Evolutionary conservation across 371 early-diverging fungal genomes (phyloP).

Genomic region (Saksenaea vasiformis): DNA sequence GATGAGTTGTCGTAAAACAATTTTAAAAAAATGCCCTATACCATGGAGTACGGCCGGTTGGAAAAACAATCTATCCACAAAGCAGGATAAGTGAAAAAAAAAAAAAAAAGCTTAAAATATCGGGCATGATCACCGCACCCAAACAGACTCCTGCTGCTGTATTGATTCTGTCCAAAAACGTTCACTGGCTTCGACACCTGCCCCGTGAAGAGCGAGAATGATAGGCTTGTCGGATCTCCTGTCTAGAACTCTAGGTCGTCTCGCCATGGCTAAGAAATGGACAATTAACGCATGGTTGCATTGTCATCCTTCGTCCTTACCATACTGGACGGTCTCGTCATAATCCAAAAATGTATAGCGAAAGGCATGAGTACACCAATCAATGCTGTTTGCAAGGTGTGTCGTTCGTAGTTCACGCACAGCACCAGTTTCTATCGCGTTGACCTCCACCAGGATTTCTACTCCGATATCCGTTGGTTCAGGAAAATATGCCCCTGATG

Average conservation of each 20-base stretch:
- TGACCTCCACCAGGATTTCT: not conserved
- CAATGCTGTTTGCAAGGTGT: constrained; percentile 6
- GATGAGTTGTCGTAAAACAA: not conserved
- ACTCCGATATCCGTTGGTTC: not conserved
- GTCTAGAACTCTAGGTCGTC: constrained; percentile 13
- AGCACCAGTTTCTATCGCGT: not conserved
- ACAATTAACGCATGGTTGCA: not conserved
- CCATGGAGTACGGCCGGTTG: constrained; percentile 75
- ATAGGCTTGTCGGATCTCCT: constrained; percentile 43
- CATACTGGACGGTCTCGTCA: constrained; percentile 68
- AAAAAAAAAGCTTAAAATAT: too few species aligned
- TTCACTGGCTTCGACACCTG: constrained; percentile 47
- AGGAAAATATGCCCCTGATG: not conserved
- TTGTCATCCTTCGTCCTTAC: constrained; percentile 10
- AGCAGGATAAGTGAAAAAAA: too few species aligned
- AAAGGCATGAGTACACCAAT: constrained; percentile 17
- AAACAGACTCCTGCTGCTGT: constrained; percentile 47
- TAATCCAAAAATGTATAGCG: constrained; percentile 62
- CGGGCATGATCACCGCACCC: constrained; percentile 30
- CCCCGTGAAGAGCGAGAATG: constrained; percentile 71
- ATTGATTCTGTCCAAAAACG: constrained; percentile 60
- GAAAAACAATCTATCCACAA: constrained; percentile 45
- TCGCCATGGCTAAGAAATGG: constrained; percentile 26
- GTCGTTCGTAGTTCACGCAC: not conserved
- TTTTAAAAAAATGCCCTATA: constrained; percentile 15